Conservation (phyloP, 2,329 filamentous ascomycete species). For the Colletotrichum horii region DNA sequence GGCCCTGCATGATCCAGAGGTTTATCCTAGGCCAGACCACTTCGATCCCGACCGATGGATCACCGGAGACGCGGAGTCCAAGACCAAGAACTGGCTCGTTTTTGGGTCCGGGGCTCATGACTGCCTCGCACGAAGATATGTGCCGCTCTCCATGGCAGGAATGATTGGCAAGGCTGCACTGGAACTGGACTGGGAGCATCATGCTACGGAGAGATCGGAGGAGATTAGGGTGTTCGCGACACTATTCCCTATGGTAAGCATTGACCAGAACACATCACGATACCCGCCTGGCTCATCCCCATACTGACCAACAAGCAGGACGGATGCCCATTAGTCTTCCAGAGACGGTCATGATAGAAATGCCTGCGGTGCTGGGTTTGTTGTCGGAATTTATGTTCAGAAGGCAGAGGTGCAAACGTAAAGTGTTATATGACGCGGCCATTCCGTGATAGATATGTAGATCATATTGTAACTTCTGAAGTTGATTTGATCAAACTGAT, state of each 20-base stretch:
- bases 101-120: constrained; percentile 57
- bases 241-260: constrained; percentile 51
- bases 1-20: constrained; percentile 53
- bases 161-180: constrained; percentile 59
- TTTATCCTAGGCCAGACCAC: constrained; percentile 48
- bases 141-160: constrained; percentile 53
- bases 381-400: not conserved
- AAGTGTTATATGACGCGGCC: not conserved
- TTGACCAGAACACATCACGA: not conserved
- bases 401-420: not conserved
- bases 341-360: not conserved
- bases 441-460: not conserved
- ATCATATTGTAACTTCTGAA: not conserved
- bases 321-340: not conserved
- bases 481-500: too few relatives aligned
- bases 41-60: constrained; percentile 60
- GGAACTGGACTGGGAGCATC: constrained; percentile 55
- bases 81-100: constrained; percentile 59
- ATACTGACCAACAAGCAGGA: not conserved
- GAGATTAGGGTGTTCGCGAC: constrained; percentile 57
- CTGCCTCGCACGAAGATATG: constrained; percentile 53
- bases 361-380: not conserved
- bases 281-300: not conserved
- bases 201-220: constrained; percentile 51
- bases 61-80: constrained; percentile 51